These are phyloP conservation scores for Gonapodya sp. DNA, from an alignment of 192 early-diverging fungal species.

Conservation along the genomic window DNA sequence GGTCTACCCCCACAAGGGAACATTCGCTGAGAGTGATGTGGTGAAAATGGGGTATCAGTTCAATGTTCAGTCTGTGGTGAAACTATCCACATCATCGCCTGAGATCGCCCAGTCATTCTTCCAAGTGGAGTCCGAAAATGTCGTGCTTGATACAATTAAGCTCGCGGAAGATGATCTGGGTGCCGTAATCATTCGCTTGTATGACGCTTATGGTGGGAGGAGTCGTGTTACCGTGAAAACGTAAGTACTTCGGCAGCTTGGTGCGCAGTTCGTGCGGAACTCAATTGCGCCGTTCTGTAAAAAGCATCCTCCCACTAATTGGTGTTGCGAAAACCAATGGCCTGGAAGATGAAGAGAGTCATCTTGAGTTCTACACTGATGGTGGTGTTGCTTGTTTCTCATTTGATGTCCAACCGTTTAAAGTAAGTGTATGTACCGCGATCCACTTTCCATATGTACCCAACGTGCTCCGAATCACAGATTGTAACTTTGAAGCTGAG, in stretches of 20 bases:
- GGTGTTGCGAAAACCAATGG: neutral
- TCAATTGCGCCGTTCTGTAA: neutral
- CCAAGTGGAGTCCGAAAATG: conserved; percentile 28
- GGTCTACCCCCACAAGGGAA: conserved; percentile 74
- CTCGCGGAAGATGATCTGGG: conserved; percentile 61
- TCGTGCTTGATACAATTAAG: conserved; percentile 90
- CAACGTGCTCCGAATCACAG: neutral
- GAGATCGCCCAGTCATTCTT: neutral
- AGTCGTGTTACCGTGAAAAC: neutral
- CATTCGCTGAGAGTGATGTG: conserved; percentile 73
- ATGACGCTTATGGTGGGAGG: conserved; percentile 86
- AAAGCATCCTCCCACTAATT: neutral
- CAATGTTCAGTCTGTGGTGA: conserved; percentile 65
- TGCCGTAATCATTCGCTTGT: conserved; percentile 71
- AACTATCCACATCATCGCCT: conserved; percentile 17
- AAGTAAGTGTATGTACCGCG: neutral
- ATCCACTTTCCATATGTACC: neutral
- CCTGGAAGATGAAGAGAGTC: neutral
- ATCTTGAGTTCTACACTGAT: neutral
- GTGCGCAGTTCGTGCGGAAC: neutral
- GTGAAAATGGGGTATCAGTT: conserved; percentile 83
- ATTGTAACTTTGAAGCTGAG: neutral
- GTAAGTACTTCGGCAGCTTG: neutral
- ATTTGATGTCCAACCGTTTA: neutral
- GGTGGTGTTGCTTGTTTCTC: neutral